Conservation (phyloP, 192 early-diverging fungal genomes). For the Backusella sp. region DNA sequence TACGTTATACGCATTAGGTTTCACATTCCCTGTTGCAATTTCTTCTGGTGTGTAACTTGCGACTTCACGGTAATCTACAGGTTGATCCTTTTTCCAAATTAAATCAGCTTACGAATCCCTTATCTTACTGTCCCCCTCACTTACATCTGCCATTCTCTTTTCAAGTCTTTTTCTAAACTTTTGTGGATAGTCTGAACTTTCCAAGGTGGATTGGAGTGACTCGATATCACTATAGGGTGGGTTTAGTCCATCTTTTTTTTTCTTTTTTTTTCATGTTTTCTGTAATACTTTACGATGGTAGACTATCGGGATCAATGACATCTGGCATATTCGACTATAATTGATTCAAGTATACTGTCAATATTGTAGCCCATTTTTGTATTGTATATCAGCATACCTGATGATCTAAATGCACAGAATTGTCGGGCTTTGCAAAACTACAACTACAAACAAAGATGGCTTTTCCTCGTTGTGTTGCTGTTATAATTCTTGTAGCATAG, state of each 20-base stretch:
- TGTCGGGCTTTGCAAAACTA: constrained; percentile 69
- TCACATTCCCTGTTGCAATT: neutral
- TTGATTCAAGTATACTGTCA: neutral
- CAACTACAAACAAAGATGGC: constrained; percentile 71
- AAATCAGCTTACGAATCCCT: neutral
- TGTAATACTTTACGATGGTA: constrained; percentile 18
- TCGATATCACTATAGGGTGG: neutral
- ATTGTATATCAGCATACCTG: constrained; percentile 37
- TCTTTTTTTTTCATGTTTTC: neutral
- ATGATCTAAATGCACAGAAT: constrained; percentile 53
- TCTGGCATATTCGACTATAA: constrained; percentile 18
- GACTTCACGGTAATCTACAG: constrained; percentile 28
- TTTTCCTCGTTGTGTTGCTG: constrained; percentile 76
- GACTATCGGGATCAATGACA: constrained; percentile 22
- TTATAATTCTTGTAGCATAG: constrained; percentile 57
- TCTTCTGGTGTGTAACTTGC: constrained; percentile 8
- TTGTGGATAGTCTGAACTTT: constrained; percentile 8
- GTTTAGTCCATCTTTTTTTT: neutral
- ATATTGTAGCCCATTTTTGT: neutral
- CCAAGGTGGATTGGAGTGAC: neutral
- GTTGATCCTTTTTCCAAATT: constrained; percentile 11
- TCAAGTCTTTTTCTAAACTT: neutral
- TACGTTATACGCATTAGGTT: constrained; percentile 10
- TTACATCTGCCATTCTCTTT: constrained; percentile 21
- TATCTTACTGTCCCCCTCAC: neutral